phyloP scores from a whole-genome alignment of 2,329 filamentous ascomycete species.

The Colletotrichum sp. region DNA sequence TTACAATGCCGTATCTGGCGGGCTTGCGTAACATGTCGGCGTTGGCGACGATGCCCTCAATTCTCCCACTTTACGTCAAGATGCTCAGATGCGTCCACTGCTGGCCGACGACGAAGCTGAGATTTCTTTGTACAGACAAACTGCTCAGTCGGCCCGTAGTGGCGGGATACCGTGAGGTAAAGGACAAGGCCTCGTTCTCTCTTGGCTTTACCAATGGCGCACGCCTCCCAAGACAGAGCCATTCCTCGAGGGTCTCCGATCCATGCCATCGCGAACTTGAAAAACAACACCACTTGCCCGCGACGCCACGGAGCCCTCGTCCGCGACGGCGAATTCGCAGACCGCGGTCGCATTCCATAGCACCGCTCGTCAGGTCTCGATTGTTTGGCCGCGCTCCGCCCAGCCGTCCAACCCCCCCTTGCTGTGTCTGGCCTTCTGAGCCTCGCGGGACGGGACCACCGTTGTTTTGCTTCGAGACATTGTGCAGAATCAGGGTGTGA shows the following conservation, averaged over 20 bases:
- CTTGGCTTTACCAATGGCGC: background rate
- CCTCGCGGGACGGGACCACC: slow-evolving; percentile 1
- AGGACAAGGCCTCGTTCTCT: background rate
- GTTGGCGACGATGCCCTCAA: background rate
- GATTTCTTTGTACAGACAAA: background rate
- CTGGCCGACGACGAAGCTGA: background rate
- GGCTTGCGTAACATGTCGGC: background rate
- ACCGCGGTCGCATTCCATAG: background rate
- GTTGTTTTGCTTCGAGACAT: slow-evolving; percentile 16
- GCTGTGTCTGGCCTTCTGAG: background rate
- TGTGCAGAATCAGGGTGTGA: background rate
- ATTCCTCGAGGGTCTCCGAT: background rate
- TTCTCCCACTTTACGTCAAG: slow-evolving; percentile 3
- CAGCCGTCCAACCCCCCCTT: background rate
- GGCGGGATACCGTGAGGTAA: background rate
- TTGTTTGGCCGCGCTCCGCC: background rate
- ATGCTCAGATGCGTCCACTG: background rate
- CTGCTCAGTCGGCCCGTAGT: background rate
- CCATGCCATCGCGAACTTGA: slow-evolving; percentile 5
- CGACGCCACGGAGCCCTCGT: background rate
- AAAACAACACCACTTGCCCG: background rate
- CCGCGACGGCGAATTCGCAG: background rate
- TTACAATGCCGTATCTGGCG: background rate
- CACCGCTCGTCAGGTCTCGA: background rate
- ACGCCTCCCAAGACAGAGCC: background rate